These are phyloP conservation scores for Colletotrichum sidae DNA, from an alignment of 2,329 filamentous ascomycete species.

Conservation along the genomic window DNA sequence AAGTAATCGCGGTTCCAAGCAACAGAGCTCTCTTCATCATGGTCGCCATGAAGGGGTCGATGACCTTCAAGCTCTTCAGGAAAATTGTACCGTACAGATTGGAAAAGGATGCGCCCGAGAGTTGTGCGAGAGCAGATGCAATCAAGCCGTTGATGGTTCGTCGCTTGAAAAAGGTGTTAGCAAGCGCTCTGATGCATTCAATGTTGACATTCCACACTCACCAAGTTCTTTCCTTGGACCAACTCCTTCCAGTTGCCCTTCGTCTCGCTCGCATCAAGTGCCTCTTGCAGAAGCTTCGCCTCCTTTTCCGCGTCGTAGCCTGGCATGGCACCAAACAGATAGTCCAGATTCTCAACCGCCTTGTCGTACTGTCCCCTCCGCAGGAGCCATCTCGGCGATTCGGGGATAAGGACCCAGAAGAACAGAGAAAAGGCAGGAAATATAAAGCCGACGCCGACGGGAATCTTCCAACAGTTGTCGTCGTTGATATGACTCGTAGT, in stretches of 20 bases:
- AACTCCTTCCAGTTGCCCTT: conserved; percentile 31
- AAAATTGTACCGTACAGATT: conserved; percentile 41
- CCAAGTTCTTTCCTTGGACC: conserved; percentile 30
- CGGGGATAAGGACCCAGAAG: conserved; percentile 39
- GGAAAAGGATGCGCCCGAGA: conserved; percentile 40
- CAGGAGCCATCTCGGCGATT: conserved; percentile 46
- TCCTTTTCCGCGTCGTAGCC: conserved; percentile 39
- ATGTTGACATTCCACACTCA: not conserved
- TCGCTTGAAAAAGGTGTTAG: not conserved
- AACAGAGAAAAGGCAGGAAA: conserved; percentile 36
- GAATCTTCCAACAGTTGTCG: conserved; percentile 39
- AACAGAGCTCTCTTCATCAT: conserved; percentile 40
- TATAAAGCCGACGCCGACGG: conserved; percentile 36
- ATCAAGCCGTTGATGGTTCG: conserved; percentile 34
- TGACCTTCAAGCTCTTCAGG: conserved; percentile 38
- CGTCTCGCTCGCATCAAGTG: conserved; percentile 25
- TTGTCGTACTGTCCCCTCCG: conserved; percentile 36
- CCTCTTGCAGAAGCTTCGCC: conserved; percentile 30
- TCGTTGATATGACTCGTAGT: conserved; percentile 37
- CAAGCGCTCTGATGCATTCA: too few species aligned
- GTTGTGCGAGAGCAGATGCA: conserved; percentile 21
- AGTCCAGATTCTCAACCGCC: conserved; percentile 35
- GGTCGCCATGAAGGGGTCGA: conserved; percentile 44
- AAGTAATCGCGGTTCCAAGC: conserved; percentile 36
- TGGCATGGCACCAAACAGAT: conserved; percentile 34